Percentiles rank a stretch among this genome's conserved stretches.
Conservation (phyloP, 768 basidiomycete species). For the Psilocybe cubensis region DNA sequence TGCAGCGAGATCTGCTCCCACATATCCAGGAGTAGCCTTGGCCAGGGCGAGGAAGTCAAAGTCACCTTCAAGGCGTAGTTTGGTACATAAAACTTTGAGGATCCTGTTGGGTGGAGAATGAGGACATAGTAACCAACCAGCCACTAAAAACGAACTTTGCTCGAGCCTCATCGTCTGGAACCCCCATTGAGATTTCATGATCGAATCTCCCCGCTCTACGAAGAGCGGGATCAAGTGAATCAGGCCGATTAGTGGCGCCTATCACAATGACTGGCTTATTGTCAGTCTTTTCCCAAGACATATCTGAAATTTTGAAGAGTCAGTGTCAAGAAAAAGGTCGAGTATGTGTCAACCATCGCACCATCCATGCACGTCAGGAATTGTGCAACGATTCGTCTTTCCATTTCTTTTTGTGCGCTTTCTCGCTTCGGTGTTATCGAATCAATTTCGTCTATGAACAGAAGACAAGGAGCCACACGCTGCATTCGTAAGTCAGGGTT, state of each 20-base stretch:
- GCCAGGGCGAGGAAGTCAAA: conserved; percentile 88
- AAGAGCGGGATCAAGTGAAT: conserved; percentile 92
- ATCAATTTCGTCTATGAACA: conserved; percentile 98
- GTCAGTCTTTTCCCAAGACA: conserved; percentile 94
- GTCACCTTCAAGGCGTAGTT: conserved; percentile 83
- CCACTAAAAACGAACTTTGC: conserved; percentile 66
- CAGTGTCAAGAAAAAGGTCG: background rate
- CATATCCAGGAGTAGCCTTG: conserved; percentile 95
- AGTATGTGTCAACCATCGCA: conserved; percentile 36
- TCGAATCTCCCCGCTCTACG: conserved; percentile 95
- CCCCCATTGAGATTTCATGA: conserved; percentile 97
- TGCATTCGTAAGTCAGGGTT: conserved; percentile 27
- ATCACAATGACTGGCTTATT: conserved; percentile 94
- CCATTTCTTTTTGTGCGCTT: conserved; percentile 98
- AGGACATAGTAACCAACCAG: conserved; percentile 1
- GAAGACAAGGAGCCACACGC: conserved; percentile 88
- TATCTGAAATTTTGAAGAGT: conserved; percentile 50
- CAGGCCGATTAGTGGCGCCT: conserved; percentile 95
- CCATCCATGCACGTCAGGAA: conserved; percentile 99
- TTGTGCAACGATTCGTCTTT: conserved; percentile 95
- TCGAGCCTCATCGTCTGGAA: conserved; percentile 90
- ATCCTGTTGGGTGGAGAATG: conserved; percentile 60
- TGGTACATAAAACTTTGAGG: conserved; percentile 80
- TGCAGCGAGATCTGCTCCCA: conserved; percentile 92
- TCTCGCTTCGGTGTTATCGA: conserved; percentile 98